Evolutionary conservation across 2,329 filamentous ascomycete species (phyloP).

Genomic region (Zalaria sp.): DNA sequence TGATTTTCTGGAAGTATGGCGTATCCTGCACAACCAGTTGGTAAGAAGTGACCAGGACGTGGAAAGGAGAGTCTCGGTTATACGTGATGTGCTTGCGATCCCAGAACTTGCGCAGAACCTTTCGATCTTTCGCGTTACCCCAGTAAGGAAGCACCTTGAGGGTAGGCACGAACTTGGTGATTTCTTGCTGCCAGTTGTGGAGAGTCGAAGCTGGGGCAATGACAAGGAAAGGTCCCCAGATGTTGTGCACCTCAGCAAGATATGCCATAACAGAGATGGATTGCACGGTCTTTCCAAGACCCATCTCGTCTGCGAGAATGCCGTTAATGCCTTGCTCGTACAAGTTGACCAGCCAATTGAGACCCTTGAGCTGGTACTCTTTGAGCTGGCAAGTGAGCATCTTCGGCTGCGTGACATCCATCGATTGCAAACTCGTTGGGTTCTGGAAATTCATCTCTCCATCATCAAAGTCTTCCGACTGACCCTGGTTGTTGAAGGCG

Average conservation of each 20-base stretch:
- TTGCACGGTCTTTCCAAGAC: constrained; percentile 96
- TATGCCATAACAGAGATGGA: constrained; percentile 99
- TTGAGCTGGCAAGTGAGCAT: constrained; percentile 89
- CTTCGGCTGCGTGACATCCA: constrained; percentile 88
- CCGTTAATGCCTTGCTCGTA: constrained; percentile 99
- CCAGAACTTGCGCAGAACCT: constrained; percentile 97
- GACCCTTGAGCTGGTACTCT: constrained; percentile 96
- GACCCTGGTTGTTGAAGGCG: constrained; percentile 68
- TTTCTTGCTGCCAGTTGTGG: constrained; percentile 99
- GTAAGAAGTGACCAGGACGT: constrained; percentile 92
- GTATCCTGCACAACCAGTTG: constrained; percentile 94
- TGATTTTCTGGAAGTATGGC: constrained; percentile 97
- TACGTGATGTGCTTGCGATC: constrained; percentile 96
- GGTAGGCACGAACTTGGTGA: constrained; percentile 82
- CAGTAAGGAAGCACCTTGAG: constrained; percentile 96
- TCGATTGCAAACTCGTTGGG: constrained; percentile 83
- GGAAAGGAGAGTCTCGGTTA: constrained; percentile 82
- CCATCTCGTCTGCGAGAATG: constrained; percentile 98
- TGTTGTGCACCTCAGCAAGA: constrained; percentile 90
- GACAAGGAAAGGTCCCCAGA: constrained; percentile 95
- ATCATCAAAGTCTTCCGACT: constrained; percentile 65
- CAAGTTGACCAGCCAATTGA: constrained; percentile 97
- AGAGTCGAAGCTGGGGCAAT: constrained; percentile 91
- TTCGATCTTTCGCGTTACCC: constrained; percentile 87
- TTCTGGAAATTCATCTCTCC: constrained; percentile 99